Evolutionary conservation across 2,329 filamentous ascomycete species (phyloP).

Genomic region (Tolypocladium ovalisporum): DNA sequence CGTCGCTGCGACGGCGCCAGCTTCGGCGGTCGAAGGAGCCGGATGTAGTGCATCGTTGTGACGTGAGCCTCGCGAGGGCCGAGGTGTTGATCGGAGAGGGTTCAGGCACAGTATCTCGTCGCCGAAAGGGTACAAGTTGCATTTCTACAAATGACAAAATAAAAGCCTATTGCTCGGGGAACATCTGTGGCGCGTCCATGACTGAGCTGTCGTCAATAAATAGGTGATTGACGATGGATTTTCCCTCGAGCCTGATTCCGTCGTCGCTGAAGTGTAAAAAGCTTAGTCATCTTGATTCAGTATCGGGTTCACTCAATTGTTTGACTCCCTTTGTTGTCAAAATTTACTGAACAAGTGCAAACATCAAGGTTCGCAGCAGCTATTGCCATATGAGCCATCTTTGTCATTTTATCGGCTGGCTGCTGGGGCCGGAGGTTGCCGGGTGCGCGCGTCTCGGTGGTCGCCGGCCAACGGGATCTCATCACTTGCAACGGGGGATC

Average conservation of each 20-base stretch:
- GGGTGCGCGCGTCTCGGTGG: not conserved
- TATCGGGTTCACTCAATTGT: not conserved
- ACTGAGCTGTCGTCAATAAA: not conserved
- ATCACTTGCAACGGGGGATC: not conserved
- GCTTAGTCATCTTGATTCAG: not conserved
- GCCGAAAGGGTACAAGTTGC: not conserved
- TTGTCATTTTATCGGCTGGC: not conserved
- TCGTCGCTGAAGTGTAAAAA: not conserved
- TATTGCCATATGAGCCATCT: not conserved
- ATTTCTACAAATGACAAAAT: not conserved
- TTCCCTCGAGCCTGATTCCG: not conserved
- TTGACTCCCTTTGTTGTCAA: not conserved
- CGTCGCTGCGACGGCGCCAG: constrained; percentile 15
- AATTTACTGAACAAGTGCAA: not conserved
- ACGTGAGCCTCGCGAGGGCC: not conserved
- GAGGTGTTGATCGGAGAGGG: not conserved
- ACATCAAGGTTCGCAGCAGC: too few relatives aligned
- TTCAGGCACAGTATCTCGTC: not conserved
- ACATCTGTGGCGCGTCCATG: not conserved
- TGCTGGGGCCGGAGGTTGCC: not conserved
- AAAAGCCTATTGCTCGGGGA: too few relatives aligned
- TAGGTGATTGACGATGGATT: not conserved
- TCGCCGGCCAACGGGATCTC: not conserved
- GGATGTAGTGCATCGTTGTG: constrained; percentile 44
- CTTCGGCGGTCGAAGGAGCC: constrained; percentile 37